phyloP scores from a whole-genome alignment of 2,329 filamentous ascomycete genomes.

The Calonectria pauciramosa region DNA sequence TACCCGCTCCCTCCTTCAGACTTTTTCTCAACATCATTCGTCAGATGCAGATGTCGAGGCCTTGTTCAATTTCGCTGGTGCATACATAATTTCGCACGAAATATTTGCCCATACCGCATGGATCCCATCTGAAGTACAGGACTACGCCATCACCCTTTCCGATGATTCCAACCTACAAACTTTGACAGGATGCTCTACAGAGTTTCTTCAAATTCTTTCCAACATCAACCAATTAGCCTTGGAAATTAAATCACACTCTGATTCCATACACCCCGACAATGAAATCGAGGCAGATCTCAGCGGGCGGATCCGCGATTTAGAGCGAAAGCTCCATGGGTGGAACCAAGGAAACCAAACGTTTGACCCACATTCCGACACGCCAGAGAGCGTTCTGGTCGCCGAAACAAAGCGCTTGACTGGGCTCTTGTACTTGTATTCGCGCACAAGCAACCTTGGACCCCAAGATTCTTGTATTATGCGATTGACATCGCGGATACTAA shows the following conservation, averaged over 20 bases:
- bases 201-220: conserved; percentile 29
- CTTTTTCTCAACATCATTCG: neutral
- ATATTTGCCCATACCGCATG: conserved; percentile 34
- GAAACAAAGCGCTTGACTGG: conserved; percentile 46
- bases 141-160: neutral
- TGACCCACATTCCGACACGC: neutral
- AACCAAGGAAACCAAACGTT: neutral
- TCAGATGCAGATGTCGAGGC: conserved; percentile 34
- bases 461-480: conserved; percentile 39
- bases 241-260: neutral
- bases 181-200: conserved; percentile 33
- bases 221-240: conserved; percentile 28
- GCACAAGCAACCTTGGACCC: conserved; percentile 43
- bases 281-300: neutral
- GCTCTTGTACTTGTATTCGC: conserved; percentile 46
- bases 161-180: conserved; percentile 33
- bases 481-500: conserved; percentile 41
- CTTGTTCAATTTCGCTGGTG: conserved; percentile 42
- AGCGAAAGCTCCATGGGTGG: neutral
- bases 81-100: conserved; percentile 40
- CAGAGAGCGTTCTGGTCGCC: conserved; percentile 31
- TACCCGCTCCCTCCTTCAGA: conserved; percentile 35
- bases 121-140: neutral
- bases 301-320: neutral
- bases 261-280: neutral